Base-by-base conservation (phyloP, 768 basidiomycete species). In the Atractiella rhizophila region DNA sequence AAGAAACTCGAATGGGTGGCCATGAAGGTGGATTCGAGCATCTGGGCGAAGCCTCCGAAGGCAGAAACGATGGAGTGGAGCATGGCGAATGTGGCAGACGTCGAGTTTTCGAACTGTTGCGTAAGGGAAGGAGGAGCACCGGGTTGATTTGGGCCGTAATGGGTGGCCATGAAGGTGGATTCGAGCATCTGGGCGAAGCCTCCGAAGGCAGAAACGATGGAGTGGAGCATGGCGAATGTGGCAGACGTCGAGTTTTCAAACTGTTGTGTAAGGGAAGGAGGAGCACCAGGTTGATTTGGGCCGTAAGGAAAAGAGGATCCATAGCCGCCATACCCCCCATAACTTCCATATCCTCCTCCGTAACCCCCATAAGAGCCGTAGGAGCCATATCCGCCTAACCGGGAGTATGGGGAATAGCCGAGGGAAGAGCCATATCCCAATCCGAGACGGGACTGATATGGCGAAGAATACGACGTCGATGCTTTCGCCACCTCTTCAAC, bases 131-230 rank as follows among this genome's bases (percentile, higher is more conserved):
- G 68, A 58, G 62, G 62, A 20, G 36, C 40, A 23, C 46, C 28
- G 24, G 45, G 38, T 35, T 53, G 55, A n/a, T 28, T 35, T 16
- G 43, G 40, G 21, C 49, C 54, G 37, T 36, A 38, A 15, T 43
- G 44, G 27, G 37, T 29, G 35, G 19, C 27, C 25, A 25, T 21
- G 61, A 88, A 94, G 5, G 88, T 96, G 26, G 72, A 75, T 59
- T 96, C 88, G 55, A 98, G 74, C 73, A 98, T 86, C 57, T 96
- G 88, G 0, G 88, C 76, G 47, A 98, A 74, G 19, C 86, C 86
- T 0, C 73, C 67, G 60, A 96, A 88, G 4, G 86, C 91, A 52
- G 82, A 79, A 33, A 98, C 88, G 56, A 98, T 76, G 10, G 78
- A 80, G 51, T 94, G 85, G 23, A 98, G 65, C 42, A 98, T 73